Evolutionary conservation across 2,329 filamentous ascomycete species (phyloP), one percentile per base, ranked within the genome.

Genomic region (Escovopsis sp.): DNA sequence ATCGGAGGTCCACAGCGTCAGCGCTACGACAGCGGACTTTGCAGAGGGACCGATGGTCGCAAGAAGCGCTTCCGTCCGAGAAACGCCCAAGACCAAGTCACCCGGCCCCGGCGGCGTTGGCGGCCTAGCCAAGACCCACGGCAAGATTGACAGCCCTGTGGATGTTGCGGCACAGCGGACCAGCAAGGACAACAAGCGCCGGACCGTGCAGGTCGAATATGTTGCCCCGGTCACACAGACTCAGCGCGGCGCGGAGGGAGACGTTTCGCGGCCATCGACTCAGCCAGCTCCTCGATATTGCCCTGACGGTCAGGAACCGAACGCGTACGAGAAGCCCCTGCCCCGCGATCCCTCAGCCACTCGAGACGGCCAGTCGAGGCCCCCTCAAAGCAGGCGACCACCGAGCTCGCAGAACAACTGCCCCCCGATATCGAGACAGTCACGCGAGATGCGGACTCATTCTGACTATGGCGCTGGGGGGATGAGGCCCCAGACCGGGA

Each of bases 141-240:
- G 80, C 45, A 83, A 81, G 51, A 73, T 86, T 51, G 83, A 87
- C 42, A 68, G 72, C 33, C 77, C 82, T 34, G 67, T 75, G 6
- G 75, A 82, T 47, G 65, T 60, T 10, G 55, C 59, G 32, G 28
- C 28, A 32, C 53, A 62, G 6, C 79, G 79, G 54, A 72, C 76
- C 36, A 83, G 84, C 59, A 82, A 87, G 51, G 88, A 95, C 58
- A 82, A 82, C 54, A 96, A 96, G 64, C 80, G 91, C 44, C 78
- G 88, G 53, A 98, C 91, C 0, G 86, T 98, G 0, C 91, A 98
- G 64, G 85, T 98, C 47, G 91, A 98, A 66, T 98, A 98, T 61
- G 91, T 96, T 44, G 84, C 88, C 18, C 91, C 91, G 23, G 80
- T 81, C 26, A 93, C 86, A 6, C 80, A 89, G 56, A 95, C 89